Base-by-base conservation (phyloP, 768 basidiomycete genomes). In the Tylopilus subfusipes region DNA sequence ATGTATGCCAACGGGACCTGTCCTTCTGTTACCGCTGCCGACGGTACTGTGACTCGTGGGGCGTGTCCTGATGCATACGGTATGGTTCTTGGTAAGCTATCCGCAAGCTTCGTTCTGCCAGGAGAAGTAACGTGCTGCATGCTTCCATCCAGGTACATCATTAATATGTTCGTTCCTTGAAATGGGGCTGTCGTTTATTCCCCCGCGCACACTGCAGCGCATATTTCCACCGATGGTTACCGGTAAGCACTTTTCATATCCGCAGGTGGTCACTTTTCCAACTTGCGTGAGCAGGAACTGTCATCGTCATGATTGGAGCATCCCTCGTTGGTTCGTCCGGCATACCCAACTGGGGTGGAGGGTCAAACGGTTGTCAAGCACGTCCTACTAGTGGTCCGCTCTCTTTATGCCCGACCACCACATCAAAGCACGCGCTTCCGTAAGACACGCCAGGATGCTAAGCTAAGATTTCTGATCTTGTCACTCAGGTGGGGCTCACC, bases 201-300 rank as follows among this genome's bases (percentile, higher is more conserved):
- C 87, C 0, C 76, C 84, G 2, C 78, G 80, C 14, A 73, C 76
- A 3, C 72, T 90, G 22, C 80, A 84, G 63, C 75, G 80, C 19
- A 74, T 89, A 52, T 92, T 93, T 67, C 90, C 90, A 1, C 90
- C 90, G 0, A 76, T 90, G 56, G 85, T 93, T 6, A 93, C 91
- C 0, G 85, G 84, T 79, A 45, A 43, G 68, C 56, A 12, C 14
- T 18, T 24, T 22, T 8, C 45, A 7, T 18, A 25, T 4, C 6
- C 7, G 19, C 0, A 11, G 13, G 16, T 10, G n/a, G 5, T 25
- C 12, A 21, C 12, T 43, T 34, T 34, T 27, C 18, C 16, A 30
- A 38, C 31, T 13, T 25, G 45, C 13, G 22, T 22, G 33, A 45
- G 1, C 54, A 83, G 88, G 90, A 44, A 85, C 84, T 2, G 89